These are phyloP conservation scores for Aspergillus hiratsukae DNA, from an alignment of 2,329 filamentous ascomycete genomes.

Conservation along the genomic window DNA sequence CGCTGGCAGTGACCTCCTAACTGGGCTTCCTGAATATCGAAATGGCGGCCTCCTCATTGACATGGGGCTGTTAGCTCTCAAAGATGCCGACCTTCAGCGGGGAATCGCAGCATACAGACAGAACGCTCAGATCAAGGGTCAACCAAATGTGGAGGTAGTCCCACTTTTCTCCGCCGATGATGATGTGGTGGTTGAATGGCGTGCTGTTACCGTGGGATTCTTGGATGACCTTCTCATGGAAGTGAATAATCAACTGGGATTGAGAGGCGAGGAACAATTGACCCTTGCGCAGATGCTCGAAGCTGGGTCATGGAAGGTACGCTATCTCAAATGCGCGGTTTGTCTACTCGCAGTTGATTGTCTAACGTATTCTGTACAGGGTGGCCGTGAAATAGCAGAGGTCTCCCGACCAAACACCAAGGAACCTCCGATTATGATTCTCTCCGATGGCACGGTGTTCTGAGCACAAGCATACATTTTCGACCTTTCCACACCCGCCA, in stretches of 20 bases:
- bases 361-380: constrained; percentile 49
- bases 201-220: constrained; percentile 69
- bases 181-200: constrained; percentile 76
- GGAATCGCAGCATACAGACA: constrained; percentile 66
- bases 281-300: constrained; percentile 85
- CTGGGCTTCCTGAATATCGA: constrained; percentile 84
- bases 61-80: constrained; percentile 73
- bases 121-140: constrained; percentile 67
- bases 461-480: constrained; percentile 42
- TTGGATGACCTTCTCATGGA: constrained; percentile 66
- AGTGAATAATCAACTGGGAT: constrained; percentile 63
- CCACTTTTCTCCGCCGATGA: constrained; percentile 69
- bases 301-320: constrained; percentile 95
- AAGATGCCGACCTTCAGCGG: constrained; percentile 63
- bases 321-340: constrained; percentile 18
- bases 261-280: constrained; percentile 66
- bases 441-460: constrained; percentile 95
- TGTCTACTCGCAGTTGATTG: constrained; percentile 1
- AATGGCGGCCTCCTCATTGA: constrained; percentile 88
- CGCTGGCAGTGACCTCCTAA: constrained; percentile 74
- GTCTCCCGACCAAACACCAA: constrained; percentile 94
- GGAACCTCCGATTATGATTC: constrained; percentile 91
- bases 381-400: constrained; percentile 91
- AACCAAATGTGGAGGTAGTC: constrained; percentile 68
- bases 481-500: constrained; percentile 19